Evolutionary conservation across 805 yeast genomes (phyloP).

Genomic region (Saturnispora quitensis): DNA sequence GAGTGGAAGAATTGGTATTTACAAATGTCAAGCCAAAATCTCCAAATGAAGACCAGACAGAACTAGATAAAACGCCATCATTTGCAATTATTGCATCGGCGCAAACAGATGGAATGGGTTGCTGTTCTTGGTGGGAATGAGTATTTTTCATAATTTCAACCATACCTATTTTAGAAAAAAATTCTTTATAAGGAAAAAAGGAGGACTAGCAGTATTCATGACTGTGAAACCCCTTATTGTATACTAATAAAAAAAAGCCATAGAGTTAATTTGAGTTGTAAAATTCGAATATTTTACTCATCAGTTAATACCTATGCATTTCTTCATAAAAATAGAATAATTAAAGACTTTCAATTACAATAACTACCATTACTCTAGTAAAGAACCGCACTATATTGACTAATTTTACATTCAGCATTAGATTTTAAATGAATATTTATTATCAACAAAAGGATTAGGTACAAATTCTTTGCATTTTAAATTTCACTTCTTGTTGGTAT

Average conservation of each 20-base stretch:
- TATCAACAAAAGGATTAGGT: no score
- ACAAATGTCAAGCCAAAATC: conserved; percentile 74
- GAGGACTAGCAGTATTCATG: background rate
- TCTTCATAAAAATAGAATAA: background rate
- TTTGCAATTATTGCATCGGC: conserved; percentile 84
- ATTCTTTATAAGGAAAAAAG: background rate
- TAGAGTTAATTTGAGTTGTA: no score
- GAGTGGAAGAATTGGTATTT: conserved; percentile 85
- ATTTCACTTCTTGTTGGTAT: no score
- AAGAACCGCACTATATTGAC: no score
- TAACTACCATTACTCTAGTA: background rate
- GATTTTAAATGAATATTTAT: no score
- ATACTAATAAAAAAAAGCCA: background rate
- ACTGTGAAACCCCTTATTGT: background rate
- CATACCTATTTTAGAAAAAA: background rate
- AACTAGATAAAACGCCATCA: conserved; percentile 51
- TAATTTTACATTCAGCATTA: no score
- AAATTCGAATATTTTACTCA: no score
- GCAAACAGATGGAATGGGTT: conserved; percentile 95
- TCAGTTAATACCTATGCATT: background rate
- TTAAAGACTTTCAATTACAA: no score
- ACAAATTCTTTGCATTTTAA: no score
- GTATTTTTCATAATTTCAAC: background rate
- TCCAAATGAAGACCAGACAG: conserved; percentile 30
- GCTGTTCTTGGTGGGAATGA: conserved; percentile 93